Conservation (phyloP, 73 alveolate genomes). For the Blepharisma japonicum region DNA sequence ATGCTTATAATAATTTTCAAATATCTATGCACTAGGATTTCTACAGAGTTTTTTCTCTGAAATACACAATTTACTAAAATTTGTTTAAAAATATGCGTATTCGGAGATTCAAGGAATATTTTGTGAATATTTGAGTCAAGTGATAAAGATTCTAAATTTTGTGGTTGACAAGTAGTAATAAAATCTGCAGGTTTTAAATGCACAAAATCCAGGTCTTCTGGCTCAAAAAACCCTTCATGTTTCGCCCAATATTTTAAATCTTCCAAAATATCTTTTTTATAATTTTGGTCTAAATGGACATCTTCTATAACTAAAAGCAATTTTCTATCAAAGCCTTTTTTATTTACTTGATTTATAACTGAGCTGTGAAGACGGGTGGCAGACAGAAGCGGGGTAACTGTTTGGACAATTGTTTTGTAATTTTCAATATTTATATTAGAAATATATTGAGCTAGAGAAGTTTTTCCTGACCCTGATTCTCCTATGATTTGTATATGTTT, state of each 20-base stretch:
- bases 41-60: not conserved
- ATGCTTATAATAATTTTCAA: not conserved
- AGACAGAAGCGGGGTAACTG: too few species aligned
- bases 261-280: not conserved
- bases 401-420: too few species aligned
- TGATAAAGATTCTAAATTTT: not conserved
- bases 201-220: not conserved
- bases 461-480: not conserved
- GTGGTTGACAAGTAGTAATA: not conserved
- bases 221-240: conserved; percentile 23
- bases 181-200: not conserved
- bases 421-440: not conserved
- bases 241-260: not conserved
- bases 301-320: conserved; percentile 13
- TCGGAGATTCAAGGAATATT: not conserved
- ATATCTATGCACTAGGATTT: conserved; percentile 10
- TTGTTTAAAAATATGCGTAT: not conserved
- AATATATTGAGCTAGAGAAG: not conserved
- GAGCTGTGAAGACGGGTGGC: too few species aligned
- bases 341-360: too few species aligned
- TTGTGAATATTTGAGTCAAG: not conserved
- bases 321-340: not conserved
- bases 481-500: not conserved
- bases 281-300: not conserved
- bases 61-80: conserved; percentile 3